A percentile compares a stretch with the other conserved stretches of the same genome.
Conservation (phyloP, 2,329 filamentous ascomycete genomes). For the Aspergillus ochraceoroseus region DNA sequence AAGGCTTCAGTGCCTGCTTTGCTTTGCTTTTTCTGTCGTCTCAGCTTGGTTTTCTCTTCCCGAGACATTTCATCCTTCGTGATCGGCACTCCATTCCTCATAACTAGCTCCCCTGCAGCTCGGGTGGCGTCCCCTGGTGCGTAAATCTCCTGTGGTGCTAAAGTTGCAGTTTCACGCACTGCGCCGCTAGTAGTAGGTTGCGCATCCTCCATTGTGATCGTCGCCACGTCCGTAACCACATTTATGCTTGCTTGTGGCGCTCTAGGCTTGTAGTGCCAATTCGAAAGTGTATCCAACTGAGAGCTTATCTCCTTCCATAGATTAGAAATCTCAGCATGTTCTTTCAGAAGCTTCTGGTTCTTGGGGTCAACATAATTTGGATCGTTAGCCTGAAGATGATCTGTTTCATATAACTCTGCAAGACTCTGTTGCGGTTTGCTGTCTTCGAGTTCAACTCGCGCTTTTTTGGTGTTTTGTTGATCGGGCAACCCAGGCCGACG, state of each 20-base stretch:
- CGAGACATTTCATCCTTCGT: conserved; percentile 80
- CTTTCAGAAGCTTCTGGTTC: conserved; percentile 74
- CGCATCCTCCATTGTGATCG: conserved; percentile 90
- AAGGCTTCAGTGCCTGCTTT: conserved; percentile 52
- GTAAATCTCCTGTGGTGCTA: conserved; percentile 94
- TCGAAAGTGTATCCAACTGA: conserved; percentile 82
- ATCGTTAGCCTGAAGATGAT: conserved; percentile 73
- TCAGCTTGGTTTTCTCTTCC: conserved; percentile 73
- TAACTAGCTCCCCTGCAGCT: conserved; percentile 65
- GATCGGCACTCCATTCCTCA: conserved; percentile 71
- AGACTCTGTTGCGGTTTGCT: conserved; percentile 81
- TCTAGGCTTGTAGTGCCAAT: conserved; percentile 93
- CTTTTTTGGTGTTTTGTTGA: conserved; percentile 60
- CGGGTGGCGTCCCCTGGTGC: conserved; percentile 63
- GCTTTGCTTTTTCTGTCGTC: conserved; percentile 78
- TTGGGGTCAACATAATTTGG: conserved; percentile 74
- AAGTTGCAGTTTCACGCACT: conserved; percentile 56
- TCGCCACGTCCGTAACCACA: conserved; percentile 85
- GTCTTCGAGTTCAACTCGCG: conserved; percentile 77
- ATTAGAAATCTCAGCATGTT: conserved; percentile 74
- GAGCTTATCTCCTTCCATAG: conserved; percentile 77
- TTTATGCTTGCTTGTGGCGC: conserved; percentile 74
- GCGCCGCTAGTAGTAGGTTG: conserved; percentile 74
- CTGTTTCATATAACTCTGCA: conserved; percentile 90
- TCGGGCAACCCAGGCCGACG: conserved; percentile 70